Evolutionary conservation across 192 early-diverging fungal species (phyloP), one percentile per base, ranked within the genome.

Genomic region (Podila epicladia): DNA sequence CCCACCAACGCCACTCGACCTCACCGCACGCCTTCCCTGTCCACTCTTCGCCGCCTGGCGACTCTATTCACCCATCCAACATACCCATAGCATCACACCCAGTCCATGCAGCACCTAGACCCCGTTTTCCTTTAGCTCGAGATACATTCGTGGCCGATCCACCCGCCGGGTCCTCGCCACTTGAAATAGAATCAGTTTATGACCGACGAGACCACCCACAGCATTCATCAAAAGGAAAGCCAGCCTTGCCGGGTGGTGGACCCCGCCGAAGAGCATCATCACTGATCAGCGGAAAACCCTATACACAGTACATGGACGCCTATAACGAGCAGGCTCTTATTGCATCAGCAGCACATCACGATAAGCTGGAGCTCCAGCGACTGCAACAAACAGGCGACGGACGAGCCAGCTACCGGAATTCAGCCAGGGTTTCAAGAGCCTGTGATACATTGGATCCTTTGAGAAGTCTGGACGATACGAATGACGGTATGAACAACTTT

Each of bases 371-470:
- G 26, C 62, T 70, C 9, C 77, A 80, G 45, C 60, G 67, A 38
- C 31, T 61, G 28, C 74, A 69, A 20, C 73, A 68, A 29, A 11
- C 74, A 8, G 19, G 38, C 17, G 77, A 72, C n/a, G 65, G 77
- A n/a, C 58, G 71, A 32, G 65, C 77, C n/a, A 80, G 77, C 24
- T 80, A 80, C 53, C 77, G 77, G 13, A 80, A 80, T 45, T 80
- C 77, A 28, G 77, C 71, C 7, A 62, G 77, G 24, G 71, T 80
- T 35, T 80, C 77, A 13, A 50, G 77, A 15, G 71, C 77, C 57
- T 73, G 73, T 80, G 77, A 72, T 12, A 33, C 67, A 15, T 26
- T 80, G 32, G 77, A 80, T 20, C 77, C 77, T 11, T 67, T 80
- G 26, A 80, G 73, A 32, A 69, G 77, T 45, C 29, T 73, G 57